Conservation (phyloP, 352 stramenopile species). For the Globisporangium iwayamae region DNA sequence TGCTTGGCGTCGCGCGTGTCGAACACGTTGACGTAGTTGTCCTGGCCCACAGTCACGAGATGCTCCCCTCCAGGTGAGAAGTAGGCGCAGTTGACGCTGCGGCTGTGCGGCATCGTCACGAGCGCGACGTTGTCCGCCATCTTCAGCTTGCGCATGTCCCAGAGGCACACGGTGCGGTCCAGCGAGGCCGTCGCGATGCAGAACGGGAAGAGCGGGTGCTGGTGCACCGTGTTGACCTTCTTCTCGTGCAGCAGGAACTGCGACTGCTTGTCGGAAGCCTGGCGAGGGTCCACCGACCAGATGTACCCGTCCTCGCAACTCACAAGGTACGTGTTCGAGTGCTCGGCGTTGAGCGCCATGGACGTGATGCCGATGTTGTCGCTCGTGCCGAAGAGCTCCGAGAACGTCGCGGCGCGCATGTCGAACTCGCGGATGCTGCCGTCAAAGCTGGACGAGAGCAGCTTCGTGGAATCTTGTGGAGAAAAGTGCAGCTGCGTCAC, state of each 20-base stretch:
- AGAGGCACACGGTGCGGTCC: constrained; percentile 78
- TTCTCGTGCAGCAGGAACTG: constrained; percentile 70
- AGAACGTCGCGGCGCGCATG: constrained; percentile 45
- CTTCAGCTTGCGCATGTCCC: constrained; percentile 65
- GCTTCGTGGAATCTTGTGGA: constrained; percentile 37
- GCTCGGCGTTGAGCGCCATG: constrained; percentile 24
- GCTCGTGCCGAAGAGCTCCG: constrained; percentile 45
- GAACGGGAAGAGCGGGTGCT: constrained; percentile 53
- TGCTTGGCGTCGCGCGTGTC: constrained; percentile 37
- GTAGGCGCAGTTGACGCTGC: constrained; percentile 87
- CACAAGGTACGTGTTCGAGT: constrained; percentile 29
- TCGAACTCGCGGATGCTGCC: constrained; percentile 69
- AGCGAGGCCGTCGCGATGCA: constrained; percentile 76
- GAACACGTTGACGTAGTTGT: constrained; percentile 80
- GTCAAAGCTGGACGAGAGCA: constrained; percentile 74
- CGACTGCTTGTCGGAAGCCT: constrained; percentile 22
- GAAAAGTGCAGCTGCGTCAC: constrained; percentile 69
- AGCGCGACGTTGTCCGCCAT: constrained; percentile 39
- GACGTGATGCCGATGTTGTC: constrained; percentile 58
- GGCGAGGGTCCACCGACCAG: constrained; percentile 48
- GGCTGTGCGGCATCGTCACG: constrained; percentile 56
- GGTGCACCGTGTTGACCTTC: constrained; percentile 84
- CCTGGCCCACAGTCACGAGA: constrained; percentile 78
- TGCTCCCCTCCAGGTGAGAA: constrained; percentile 69
- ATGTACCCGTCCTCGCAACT: constrained; percentile 68